A percentile compares a stretch with the other conserved stretches of the same genome.
phyloP scores from a whole-genome alignment of 306 rosid genomes.

The Astragalus membranaceus region DNA sequence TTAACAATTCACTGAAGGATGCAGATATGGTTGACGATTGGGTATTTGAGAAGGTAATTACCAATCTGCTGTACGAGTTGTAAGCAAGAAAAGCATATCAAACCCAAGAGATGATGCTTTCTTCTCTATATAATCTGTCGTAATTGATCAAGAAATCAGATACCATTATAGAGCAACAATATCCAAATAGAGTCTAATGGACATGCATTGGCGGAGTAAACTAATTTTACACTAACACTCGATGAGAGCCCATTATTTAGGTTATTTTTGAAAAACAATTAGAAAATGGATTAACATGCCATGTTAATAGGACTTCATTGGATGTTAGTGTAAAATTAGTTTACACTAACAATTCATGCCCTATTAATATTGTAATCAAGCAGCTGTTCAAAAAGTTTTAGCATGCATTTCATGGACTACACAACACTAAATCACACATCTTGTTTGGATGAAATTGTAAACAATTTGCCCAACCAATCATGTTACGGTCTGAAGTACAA shows the following conservation, averaged over 20 bases:
- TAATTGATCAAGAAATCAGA: not conserved
- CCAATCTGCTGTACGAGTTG: conserved; percentile 85
- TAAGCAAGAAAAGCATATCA: conserved; percentile 61
- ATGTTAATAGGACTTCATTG: no score
- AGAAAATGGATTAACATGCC: no score
- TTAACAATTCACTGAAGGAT: not conserved
- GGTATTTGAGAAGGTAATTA: conserved; percentile 14
- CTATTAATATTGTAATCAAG: not conserved
- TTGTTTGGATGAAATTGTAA: not conserved
- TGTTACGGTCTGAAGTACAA: not conserved
- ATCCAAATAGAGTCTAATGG: not conserved
- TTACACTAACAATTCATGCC: no score
- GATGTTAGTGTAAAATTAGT: no score
- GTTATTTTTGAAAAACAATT: no score
- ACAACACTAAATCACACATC: not conserved
- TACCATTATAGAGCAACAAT: not conserved
- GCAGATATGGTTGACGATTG: not conserved
- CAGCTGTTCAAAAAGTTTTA: not conserved
- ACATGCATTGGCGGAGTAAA: no score
- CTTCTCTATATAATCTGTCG: conserved; percentile 69
- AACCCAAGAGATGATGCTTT: conserved; percentile 59
- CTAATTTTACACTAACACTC: no score
- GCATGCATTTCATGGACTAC: not conserved
- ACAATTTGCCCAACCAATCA: not conserved
- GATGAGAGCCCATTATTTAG: no score